Evolutionary conservation across 2,329 filamentous ascomycete species (phyloP).

Genomic region (Aurifilum marmelostoma): DNA sequence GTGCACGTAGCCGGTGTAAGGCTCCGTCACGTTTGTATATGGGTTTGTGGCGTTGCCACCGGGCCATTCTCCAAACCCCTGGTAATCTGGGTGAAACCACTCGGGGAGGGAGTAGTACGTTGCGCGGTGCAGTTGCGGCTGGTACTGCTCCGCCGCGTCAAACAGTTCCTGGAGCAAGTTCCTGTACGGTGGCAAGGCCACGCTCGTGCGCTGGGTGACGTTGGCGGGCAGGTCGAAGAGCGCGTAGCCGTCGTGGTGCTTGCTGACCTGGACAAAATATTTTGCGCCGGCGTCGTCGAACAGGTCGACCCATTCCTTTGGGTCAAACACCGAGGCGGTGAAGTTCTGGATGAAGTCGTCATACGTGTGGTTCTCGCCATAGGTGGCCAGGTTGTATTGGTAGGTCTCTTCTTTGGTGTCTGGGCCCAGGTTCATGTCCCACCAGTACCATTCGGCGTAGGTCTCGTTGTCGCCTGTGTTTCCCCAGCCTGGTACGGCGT

Average conservation of each 20-base stretch:
- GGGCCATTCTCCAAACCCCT: constrained; percentile 46
- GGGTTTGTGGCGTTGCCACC: constrained; percentile 48
- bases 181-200: constrained; percentile 44
- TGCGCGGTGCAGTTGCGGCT: constrained; percentile 47
- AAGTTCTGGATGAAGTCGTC: constrained; percentile 42
- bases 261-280: constrained; percentile 43
- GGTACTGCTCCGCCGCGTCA: constrained; percentile 45
- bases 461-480: constrained; percentile 44
- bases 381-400: constrained; percentile 31
- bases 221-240: constrained; percentile 47
- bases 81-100: constrained; percentile 51
- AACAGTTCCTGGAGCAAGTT: constrained; percentile 48
- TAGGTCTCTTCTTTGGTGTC: constrained; percentile 28
- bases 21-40: constrained; percentile 45
- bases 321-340: constrained; percentile 27
- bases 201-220: constrained; percentile 45
- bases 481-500: constrained; percentile 60
- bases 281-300: constrained; percentile 42
- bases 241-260: constrained; percentile 52
- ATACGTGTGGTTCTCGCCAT: constrained; percentile 31
- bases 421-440: constrained; percentile 26
- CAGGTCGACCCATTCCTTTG: constrained; percentile 41
- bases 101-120: constrained; percentile 51
- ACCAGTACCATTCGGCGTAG: constrained; percentile 44
- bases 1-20: constrained; percentile 48